phyloP scores from a whole-genome alignment of 805 yeast genomes.

The Kuraishia piskuri region DNA sequence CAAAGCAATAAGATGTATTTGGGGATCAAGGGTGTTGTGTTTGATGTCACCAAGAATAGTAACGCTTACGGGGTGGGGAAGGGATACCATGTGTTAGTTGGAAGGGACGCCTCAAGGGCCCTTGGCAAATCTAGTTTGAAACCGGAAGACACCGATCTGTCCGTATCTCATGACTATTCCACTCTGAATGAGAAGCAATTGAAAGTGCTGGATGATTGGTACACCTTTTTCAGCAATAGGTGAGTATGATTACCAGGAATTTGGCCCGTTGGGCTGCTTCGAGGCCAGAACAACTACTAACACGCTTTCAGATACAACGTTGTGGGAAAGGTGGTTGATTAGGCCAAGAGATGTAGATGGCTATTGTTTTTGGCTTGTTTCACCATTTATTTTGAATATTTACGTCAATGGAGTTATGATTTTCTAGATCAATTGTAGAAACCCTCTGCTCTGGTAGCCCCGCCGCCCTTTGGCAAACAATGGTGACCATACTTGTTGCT shows the following conservation, averaged over 20 bases:
- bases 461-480: too few relatives aligned
- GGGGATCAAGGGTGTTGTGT: slow-evolving; percentile 67
- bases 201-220: slow-evolving; percentile 68
- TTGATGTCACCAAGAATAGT: slow-evolving; percentile 63
- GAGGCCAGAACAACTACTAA: neutral
- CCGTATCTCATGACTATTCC: slow-evolving; percentile 38
- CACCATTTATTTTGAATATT: neutral
- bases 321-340: slow-evolving; percentile 28
- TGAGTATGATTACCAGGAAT: slow-evolving; percentile 3
- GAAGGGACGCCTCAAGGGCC: slow-evolving; percentile 71
- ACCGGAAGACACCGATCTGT: slow-evolving; percentile 37
- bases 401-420: neutral
- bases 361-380: neutral
- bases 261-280: neutral
- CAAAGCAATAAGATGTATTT: slow-evolving; percentile 47
- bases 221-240: slow-evolving; percentile 46
- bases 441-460: neutral
- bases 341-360: neutral
- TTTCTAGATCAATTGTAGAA: neutral
- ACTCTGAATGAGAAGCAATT: slow-evolving; percentile 52
- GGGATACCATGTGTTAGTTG: slow-evolving; percentile 64
- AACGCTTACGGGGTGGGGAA: slow-evolving; percentile 72
- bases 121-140: slow-evolving; percentile 59
- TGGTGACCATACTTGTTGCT: too few relatives aligned
- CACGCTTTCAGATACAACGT: slow-evolving; percentile 27